Conservation (phyloP, 2,329 filamentous ascomycete species). For the Sclerotinia subarctica region DNA sequence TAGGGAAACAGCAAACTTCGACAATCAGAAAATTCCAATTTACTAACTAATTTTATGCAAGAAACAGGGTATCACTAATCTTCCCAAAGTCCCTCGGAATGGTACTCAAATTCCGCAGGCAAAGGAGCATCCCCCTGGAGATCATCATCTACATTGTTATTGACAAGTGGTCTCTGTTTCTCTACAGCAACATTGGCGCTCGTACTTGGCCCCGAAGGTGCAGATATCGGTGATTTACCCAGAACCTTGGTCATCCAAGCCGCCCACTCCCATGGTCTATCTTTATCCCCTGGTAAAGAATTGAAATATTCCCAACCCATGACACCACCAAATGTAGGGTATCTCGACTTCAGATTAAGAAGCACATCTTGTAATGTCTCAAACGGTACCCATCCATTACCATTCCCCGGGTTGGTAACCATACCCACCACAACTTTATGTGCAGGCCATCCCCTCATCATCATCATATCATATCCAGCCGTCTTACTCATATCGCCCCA, state of each 20-base stretch:
- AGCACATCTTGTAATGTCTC: constrained; percentile 56
- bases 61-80: constrained; percentile 17
- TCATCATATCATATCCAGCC: constrained; percentile 50
- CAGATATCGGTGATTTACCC: neutral
- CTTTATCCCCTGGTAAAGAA: constrained; percentile 60
- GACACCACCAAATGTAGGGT: constrained; percentile 74
- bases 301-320: constrained; percentile 98
- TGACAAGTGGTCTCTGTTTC: neutral
- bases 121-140: constrained; percentile 23
- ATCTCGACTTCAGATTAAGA: constrained; percentile 54
- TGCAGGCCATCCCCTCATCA: constrained; percentile 66
- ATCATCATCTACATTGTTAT: constrained; percentile 20
- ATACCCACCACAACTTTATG: constrained; percentile 75
- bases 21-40: neutral
- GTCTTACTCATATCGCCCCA: constrained; percentile 52
- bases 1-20: neutral
- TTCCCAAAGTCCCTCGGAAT: constrained; percentile 25
- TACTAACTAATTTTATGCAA: neutral
- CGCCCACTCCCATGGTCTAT: constrained; percentile 75
- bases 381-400: constrained; percentile 62
- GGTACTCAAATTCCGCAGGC: constrained; percentile 28
- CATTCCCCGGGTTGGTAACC: constrained; percentile 75
- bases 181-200: neutral
- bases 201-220: neutral
- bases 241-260: constrained; percentile 50